phyloP scores from a whole-genome alignment of 768 basidiomycete species.

The Amanita rimosa region DNA sequence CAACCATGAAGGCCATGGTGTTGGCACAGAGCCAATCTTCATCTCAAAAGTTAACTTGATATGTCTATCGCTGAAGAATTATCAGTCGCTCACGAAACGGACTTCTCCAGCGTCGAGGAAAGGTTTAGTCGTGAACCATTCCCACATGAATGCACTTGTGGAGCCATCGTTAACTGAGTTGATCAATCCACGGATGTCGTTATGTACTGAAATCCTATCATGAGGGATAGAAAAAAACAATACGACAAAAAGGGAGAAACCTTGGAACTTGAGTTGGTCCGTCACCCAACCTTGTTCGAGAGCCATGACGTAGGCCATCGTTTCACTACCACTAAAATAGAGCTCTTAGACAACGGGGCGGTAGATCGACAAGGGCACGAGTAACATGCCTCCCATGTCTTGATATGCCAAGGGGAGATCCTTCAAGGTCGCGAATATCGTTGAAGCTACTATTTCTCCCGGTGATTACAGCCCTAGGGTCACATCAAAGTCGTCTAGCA shows the following conservation, averaged over 20 bases:
- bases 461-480: constrained; percentile 80
- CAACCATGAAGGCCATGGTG: constrained; percentile 96
- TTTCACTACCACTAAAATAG: constrained; percentile 63
- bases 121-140: constrained; percentile 75
- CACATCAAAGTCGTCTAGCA: neutral
- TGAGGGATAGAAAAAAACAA: neutral
- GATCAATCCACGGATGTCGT: constrained; percentile 72
- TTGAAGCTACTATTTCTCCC: constrained; percentile 66
- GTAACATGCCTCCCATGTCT: constrained; percentile 65
- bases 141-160: constrained; percentile 92
- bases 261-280: constrained; percentile 55
- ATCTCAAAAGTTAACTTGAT: neutral
- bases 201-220: constrained; percentile 42
- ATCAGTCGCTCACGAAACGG: constrained; percentile 55
- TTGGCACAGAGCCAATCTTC: constrained; percentile 77
- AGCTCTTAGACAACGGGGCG: neutral
- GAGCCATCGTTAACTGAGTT: constrained; percentile 81
- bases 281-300: constrained; percentile 75
- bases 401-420: constrained; percentile 82
- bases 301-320: constrained; percentile 95
- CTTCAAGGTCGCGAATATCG: constrained; percentile 62
- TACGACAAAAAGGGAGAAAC: constrained; percentile 20
- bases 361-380: neutral
- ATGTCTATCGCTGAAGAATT: constrained; percentile 9
- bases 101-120: constrained; percentile 70